Evolutionary conservation across 805 yeast species (phyloP).

Genomic region (Kuraishia molischiana): DNA sequence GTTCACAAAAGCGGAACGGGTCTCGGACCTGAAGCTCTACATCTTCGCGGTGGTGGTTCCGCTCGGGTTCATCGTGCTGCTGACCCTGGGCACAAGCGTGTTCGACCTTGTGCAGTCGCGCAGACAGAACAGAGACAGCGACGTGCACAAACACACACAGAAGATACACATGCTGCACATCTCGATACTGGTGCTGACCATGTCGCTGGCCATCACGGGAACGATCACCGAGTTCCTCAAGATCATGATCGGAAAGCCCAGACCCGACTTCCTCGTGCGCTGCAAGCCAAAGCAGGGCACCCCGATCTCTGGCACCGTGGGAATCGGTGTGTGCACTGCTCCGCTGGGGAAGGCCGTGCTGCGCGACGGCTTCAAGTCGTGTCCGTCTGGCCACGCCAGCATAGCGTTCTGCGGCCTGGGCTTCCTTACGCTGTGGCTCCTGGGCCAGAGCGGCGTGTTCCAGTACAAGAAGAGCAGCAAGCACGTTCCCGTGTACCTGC

Average conservation of each 20-base stretch:
- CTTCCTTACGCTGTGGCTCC: slow-evolving; percentile 48
- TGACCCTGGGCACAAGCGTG: background rate
- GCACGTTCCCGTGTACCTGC: slow-evolving; percentile 5
- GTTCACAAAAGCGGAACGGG: slow-evolving; percentile 30
- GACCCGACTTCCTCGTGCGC: slow-evolving; percentile 85
- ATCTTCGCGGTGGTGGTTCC: slow-evolving; percentile 29
- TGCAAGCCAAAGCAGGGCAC: slow-evolving; percentile 26
- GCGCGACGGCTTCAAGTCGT: slow-evolving; percentile 64
- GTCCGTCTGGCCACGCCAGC: slow-evolving; percentile 75
- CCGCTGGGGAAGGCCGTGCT: slow-evolving; percentile 22
- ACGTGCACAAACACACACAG: slow-evolving; percentile 22
- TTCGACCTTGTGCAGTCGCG: slow-evolving; percentile 17
- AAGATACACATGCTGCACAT: slow-evolving; percentile 26
- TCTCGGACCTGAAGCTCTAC: slow-evolving; percentile 16
- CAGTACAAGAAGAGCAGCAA: slow-evolving; percentile 15
- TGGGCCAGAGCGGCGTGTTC: slow-evolving; percentile 39
- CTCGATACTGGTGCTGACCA: slow-evolving; percentile 27
- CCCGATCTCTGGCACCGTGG: slow-evolving; percentile 14
- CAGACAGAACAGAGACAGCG: slow-evolving; percentile 6
- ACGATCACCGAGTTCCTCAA: slow-evolving; percentile 66
- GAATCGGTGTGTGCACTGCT: slow-evolving; percentile 18
- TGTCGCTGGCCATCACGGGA: slow-evolving; percentile 32
- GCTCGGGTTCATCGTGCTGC: slow-evolving; percentile 10
- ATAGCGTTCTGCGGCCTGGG: slow-evolving; percentile 59
- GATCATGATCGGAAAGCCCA: slow-evolving; percentile 71